Base-by-base conservation (phyloP, 1,284 basidiomycete species). In the Somion occarium region DNA sequence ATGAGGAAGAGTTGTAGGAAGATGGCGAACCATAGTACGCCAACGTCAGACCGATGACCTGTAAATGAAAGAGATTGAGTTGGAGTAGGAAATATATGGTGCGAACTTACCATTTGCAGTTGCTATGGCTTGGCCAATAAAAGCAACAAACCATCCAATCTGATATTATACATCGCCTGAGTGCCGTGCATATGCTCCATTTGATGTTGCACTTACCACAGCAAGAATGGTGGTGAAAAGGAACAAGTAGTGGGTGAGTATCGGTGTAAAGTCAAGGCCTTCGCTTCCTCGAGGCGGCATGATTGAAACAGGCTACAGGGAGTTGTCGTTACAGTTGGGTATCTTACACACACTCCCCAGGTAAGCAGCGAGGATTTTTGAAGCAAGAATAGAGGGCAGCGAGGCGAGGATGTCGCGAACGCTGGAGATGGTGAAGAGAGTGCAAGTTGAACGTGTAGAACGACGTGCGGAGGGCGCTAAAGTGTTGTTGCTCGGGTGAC, bases 131-230 rank as follows among this genome's bases (percentile, higher is more conserved):
- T 91, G 91, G 13, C 83, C 81, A 62, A 97, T 87, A 73, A 98
- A 97, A 1, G 95, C 93, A 44, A 92, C 83, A 64, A 96, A 83
- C 94, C 95, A 98, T 54, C 86, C 92, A 54, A 85, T 73, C 89
- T 91, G 64, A 42, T 5, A 11, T 5, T 27, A 25, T 15, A 5
- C 13, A 15, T 15, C 38, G 38, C 20, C 38, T 51, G 44, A n/a
- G n/a, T n/a, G n/a, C n/a, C n/a, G n/a, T n/a, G n/a, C n/a, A 54
- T 24, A 50, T 39, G 49, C 46, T 38, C 54, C 26, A 56, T 37
- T 13, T 37, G 42, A 49, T 51, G n/a, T 53, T 39, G 20, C 22
- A 76, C 83, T 56, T 62, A 93, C 87, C 54, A 90, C 68, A 39
- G 90, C 78, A 46, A 98, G 78, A 53, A 93, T 78, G 55, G 87